Base-by-base conservation (phyloP, 2,329 filamentous ascomycete genomes). In the Colletotrichum lini region DNA sequence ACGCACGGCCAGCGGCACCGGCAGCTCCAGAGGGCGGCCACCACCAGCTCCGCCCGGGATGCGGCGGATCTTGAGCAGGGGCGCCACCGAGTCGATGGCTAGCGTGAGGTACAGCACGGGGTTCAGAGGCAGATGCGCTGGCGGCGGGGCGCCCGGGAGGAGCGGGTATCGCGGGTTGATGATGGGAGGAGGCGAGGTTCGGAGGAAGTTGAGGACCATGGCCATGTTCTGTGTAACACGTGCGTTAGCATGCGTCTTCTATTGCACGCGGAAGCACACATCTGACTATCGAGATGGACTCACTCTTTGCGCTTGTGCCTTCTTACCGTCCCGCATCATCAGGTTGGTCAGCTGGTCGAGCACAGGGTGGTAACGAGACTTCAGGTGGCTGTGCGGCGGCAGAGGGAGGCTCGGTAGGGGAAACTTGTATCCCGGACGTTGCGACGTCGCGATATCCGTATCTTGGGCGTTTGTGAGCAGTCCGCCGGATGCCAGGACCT, bases 31-130 rank as follows among this genome's bases (percentile, higher is more conserved):
- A 15, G 94, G 89, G 45, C 90, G 88, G 81, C 96, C 96, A 85
- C 96, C 96, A 82, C 96, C 96, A 1, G 93, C 94, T 45, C 93
- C 89, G 75, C 94, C 95, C 77, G 90, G 90, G 76, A 94, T 89
- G 72, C 89, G 88, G 65, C 91, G 90, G 78, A 99, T 91, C 75
- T 93, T 92, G 78, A 99, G 86, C 18, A 99, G 88, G 12, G 96
- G 96, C 1, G 95, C 94, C 30, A 99, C 92, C 12, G 94, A 97
- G 86, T 99, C 96, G 77, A 99, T 91, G 42, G 95, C 95, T 42
- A 97, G 88, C 15, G 93, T 94, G 58, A 99, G 91, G 84, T 98
- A 99, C 65, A 94, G 89, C 65, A 97, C 88, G 1, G 96, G 96
- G 82, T 98, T 94, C 42, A 98, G 90, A 3, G 96, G 95, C 12